phyloP scores from a whole-genome alignment of 2,329 filamentous ascomycete species.

The Fusarium papillatum region DNA sequence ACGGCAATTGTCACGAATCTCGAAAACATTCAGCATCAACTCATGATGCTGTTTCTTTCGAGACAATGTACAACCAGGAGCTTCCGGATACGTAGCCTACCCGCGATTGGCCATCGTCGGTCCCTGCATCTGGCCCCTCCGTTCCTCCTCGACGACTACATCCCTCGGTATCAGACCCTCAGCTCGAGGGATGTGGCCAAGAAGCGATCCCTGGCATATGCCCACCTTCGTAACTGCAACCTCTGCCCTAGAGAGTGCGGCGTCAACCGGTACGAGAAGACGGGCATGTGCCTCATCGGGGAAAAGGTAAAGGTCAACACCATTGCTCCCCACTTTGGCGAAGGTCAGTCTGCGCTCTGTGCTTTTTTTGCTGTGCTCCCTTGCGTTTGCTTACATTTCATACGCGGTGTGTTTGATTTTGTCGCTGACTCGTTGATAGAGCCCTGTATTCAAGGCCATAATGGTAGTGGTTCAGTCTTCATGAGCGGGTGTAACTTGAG shows the following conservation, averaged over 20 bases:
- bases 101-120: slow-evolving; percentile 19
- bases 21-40: slow-evolving; percentile 16
- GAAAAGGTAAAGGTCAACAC: slow-evolving; percentile 84
- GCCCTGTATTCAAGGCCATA: slow-evolving; percentile 85
- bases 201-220: slow-evolving; percentile 81
- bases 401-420: background rate
- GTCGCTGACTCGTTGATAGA: slow-evolving; percentile 57
- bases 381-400: slow-evolving; percentile 5
- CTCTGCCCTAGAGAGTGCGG: slow-evolving; percentile 83
- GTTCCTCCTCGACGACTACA: slow-evolving; percentile 82
- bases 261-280: slow-evolving; percentile 85
- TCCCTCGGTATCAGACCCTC: slow-evolving; percentile 78
- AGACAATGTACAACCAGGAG: slow-evolving; percentile 6
- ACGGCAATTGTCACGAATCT: slow-evolving; percentile 38
- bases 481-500: slow-evolving; percentile 82
- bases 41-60: slow-evolving; percentile 30
- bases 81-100: background rate
- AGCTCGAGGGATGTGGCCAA: slow-evolving; percentile 77
- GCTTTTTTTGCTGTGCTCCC: slow-evolving; percentile 13
- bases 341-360: slow-evolving; percentile 61
- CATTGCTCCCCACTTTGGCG: slow-evolving; percentile 88
- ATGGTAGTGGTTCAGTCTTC: slow-evolving; percentile 85
- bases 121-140: slow-evolving; percentile 69
- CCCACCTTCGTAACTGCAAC: slow-evolving; percentile 84
- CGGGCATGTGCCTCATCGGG: slow-evolving; percentile 84